Evolutionary conservation across 1,284 basidiomycete species (phyloP).

Genomic region (Exobasidium rhododendri): DNA sequence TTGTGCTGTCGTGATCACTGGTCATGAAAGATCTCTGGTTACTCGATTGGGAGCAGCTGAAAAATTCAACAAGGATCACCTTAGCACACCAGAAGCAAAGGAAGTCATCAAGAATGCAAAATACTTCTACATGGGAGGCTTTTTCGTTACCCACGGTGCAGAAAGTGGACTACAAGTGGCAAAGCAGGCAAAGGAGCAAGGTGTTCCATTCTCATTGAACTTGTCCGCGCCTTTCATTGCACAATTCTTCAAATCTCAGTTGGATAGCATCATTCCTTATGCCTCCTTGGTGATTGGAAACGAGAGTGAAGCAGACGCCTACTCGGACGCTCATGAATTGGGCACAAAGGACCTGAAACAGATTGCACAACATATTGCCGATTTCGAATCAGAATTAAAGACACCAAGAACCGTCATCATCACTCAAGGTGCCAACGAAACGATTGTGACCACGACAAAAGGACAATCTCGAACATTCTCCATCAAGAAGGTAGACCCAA

Average conservation of each 20-base stretch:
- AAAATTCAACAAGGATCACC: constrained; percentile 76
- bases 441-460: constrained; percentile 69
- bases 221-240: constrained; percentile 96
- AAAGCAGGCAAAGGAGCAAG: constrained; percentile 71
- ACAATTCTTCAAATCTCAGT: constrained; percentile 76
- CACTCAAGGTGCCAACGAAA: constrained; percentile 82
- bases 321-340: constrained; percentile 64
- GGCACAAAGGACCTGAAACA: constrained; percentile 41
- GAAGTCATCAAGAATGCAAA: constrained; percentile 75
- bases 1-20: constrained; percentile 92
- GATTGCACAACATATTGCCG: constrained; percentile 52
- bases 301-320: constrained; percentile 88
- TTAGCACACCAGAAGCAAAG: constrained; percentile 73
- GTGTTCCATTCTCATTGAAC: constrained; percentile 72
- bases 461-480: constrained; percentile 57
- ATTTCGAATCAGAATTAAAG: constrained; percentile 28
- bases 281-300: constrained; percentile 64
- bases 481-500: constrained; percentile 58
- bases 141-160: constrained; percentile 91
- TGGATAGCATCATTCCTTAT: constrained; percentile 49
- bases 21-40: constrained; percentile 87
- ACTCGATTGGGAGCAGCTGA: constrained; percentile 88
- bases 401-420: constrained; percentile 73
- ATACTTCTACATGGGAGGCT: constrained; percentile 92
- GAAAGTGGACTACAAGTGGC: constrained; percentile 73